A percentile compares a stretch with the other conserved stretches of the same genome.
Evolutionary conservation across 2,329 filamentous ascomycete genomes (phyloP).

Genomic region (Colletotrichum filicis): DNA sequence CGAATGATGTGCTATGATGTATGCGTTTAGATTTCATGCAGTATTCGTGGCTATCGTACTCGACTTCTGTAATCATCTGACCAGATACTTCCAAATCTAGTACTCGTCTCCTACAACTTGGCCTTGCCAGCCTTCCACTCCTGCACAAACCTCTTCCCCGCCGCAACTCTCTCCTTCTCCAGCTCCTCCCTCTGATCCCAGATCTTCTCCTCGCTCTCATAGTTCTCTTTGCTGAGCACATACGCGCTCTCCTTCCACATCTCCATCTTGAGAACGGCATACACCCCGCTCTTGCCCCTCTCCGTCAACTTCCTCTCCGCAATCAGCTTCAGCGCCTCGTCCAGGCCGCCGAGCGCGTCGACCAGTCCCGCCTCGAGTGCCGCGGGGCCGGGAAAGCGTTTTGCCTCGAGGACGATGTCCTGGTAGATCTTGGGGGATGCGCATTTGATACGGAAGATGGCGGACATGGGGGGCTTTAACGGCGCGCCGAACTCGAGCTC

Average conservation of each 20-base stretch:
- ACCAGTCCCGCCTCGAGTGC: conserved; percentile 75
- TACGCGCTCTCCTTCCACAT: conserved; percentile 76
- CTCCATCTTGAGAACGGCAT: conserved; percentile 78
- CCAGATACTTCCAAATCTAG: no score
- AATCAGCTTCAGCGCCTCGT: conserved; percentile 71
- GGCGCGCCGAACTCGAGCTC: conserved; percentile 83
- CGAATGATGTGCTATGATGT: background rate
- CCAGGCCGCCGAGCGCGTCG: conserved; percentile 73
- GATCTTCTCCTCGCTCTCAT: conserved; percentile 61
- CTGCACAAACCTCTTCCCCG: conserved; percentile 62
- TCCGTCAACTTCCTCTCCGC: conserved; percentile 66
- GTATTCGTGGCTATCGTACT: background rate
- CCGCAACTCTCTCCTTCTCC: conserved; percentile 54
- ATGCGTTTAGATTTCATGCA: background rate
- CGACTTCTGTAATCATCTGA: background rate
- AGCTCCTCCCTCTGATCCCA: conserved; percentile 56
- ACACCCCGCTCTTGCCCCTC: conserved; percentile 74
- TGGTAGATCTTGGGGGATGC: conserved; percentile 67
- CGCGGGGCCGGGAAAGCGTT: conserved; percentile 71
- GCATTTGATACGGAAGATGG: conserved; percentile 77
- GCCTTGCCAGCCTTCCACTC: conserved; percentile 50
- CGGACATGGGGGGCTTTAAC: conserved; percentile 79
- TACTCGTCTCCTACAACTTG: conserved; percentile 45
- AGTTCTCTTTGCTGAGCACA: conserved; percentile 63
- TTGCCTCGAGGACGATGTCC: conserved; percentile 77